These are phyloP conservation scores for Eutypella sp. DNA, from an alignment of 2,329 filamentous ascomycete genomes.

Conservation along the genomic window DNA sequence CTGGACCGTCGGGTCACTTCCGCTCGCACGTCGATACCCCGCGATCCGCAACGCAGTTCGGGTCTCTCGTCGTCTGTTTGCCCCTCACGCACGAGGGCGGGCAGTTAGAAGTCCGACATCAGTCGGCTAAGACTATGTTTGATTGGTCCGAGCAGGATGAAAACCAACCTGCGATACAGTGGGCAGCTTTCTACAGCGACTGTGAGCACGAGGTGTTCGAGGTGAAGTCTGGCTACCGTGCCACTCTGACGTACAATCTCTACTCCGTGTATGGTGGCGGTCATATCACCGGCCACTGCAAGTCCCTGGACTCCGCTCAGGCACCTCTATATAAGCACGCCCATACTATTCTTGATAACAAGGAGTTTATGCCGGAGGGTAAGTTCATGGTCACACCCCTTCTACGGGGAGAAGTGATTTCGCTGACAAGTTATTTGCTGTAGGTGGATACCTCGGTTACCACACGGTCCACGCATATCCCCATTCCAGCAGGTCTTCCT, in stretches of 20 bases:
- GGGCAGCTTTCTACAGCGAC: slow-evolving; percentile 50
- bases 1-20: slow-evolving; percentile 45
- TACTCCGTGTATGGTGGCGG: slow-evolving; percentile 31
- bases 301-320: neutral
- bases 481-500: neutral
- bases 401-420: neutral
- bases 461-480: slow-evolving; percentile 1
- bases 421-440: neutral
- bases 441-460: slow-evolving; percentile 1
- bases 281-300: slow-evolving; percentile 1
- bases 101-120: slow-evolving; percentile 37
- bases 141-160: slow-evolving; percentile 32
- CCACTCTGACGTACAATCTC: slow-evolving; percentile 58
- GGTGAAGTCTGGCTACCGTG: slow-evolving; percentile 44
- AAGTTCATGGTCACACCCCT: neutral
- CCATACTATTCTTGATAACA: neutral
- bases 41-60: slow-evolving; percentile 42
- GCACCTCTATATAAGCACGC: slow-evolving; percentile 4
- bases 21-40: slow-evolving; percentile 50
- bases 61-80: slow-evolving; percentile 49
- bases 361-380: neutral
- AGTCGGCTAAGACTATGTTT: slow-evolving; percentile 28
- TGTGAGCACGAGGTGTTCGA: slow-evolving; percentile 48
- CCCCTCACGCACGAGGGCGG: slow-evolving; percentile 34
- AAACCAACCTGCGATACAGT: slow-evolving; percentile 24